Conservation (phyloP, 2,329 filamentous ascomycete species). For the Colletotrichum camelliae region DNA sequence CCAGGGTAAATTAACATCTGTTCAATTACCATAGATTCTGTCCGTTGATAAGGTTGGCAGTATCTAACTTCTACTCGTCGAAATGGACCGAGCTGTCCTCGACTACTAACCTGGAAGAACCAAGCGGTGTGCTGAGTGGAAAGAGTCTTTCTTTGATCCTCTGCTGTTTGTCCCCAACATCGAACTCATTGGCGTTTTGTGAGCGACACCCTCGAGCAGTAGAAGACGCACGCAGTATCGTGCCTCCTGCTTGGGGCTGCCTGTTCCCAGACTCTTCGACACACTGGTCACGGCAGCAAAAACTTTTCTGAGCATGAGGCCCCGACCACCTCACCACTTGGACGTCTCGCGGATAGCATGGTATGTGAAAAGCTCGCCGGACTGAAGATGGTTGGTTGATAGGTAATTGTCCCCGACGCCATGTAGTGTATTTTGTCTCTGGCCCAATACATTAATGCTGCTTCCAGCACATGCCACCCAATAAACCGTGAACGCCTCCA, state of each 20-base stretch:
- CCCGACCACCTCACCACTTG: too few relatives aligned
- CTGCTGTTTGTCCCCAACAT: not conserved
- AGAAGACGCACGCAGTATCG: not conserved
- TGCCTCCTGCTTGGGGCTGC: not conserved
- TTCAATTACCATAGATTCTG: not conserved
- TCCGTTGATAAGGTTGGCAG: not conserved
- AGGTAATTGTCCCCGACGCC: not conserved
- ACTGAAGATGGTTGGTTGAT: not conserved
- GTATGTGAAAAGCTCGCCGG: too few relatives aligned
- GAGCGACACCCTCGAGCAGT: not conserved
- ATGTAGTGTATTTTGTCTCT: not conserved
- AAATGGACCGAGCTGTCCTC: not conserved
- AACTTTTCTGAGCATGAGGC: too few relatives aligned
- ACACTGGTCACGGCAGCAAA: too few relatives aligned
- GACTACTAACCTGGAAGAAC: not conserved
- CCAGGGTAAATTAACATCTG: not conserved
- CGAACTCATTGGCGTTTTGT: not conserved
- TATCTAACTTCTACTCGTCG: not conserved
- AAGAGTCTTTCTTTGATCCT: not conserved
- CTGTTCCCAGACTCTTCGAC: too few relatives aligned
- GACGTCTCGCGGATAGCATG: too few relatives aligned
- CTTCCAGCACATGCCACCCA: not conserved
- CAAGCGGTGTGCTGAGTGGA: not conserved
- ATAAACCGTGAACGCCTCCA: constrained; percentile 28
- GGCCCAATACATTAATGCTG: not conserved